A percentile compares a stretch with the other conserved stretches of the same genome.
These are phyloP conservation scores for Hyphopichia fennica DNA, from an alignment of 1,139 yeast genomes.

Conservation along the genomic window DNA sequence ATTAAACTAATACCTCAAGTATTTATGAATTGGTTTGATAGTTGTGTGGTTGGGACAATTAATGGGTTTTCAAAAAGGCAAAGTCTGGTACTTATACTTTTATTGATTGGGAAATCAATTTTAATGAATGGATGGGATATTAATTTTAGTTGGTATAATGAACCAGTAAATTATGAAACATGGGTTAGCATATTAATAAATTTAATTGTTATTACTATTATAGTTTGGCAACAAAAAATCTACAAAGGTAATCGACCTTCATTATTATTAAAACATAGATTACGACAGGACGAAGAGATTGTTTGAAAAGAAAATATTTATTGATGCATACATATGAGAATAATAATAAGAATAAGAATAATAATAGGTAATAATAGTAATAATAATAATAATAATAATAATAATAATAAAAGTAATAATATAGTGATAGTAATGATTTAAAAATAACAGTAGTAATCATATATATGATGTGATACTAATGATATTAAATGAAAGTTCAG, in stretches of 20 bases:
- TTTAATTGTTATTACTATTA: conserved; percentile 3
- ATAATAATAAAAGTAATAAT: neutral
- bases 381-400: neutral
- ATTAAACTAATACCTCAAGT: conserved; percentile 28
- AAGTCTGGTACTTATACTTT: too few relatives aligned
- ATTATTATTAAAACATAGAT: neutral
- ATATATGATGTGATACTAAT: too few relatives aligned
- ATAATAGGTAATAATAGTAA: neutral
- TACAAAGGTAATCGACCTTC: neutral
- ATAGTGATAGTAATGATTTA: too few relatives aligned
- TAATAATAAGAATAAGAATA: neutral
- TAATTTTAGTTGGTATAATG: conserved; percentile 18
- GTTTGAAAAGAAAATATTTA: neutral
- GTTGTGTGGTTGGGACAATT: conserved; percentile 15
- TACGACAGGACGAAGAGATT: neutral
- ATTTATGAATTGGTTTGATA: conserved; percentile 25
- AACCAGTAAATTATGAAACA: conserved; percentile 25
- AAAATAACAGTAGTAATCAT: too few relatives aligned
- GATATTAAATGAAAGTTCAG: too few relatives aligned
- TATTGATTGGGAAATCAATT: neutral
- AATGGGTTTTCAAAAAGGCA: neutral
- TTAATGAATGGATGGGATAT: neutral
- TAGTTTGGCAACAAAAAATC: conserved; percentile 4
- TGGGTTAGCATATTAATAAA: conserved; percentile 15
- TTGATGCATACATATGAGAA: neutral